Percentiles rank a stretch among this genome's conserved stretches.
Conservation (phyloP, 2,329 filamentous ascomycete genomes). For the Ascochyta rabiei region DNA sequence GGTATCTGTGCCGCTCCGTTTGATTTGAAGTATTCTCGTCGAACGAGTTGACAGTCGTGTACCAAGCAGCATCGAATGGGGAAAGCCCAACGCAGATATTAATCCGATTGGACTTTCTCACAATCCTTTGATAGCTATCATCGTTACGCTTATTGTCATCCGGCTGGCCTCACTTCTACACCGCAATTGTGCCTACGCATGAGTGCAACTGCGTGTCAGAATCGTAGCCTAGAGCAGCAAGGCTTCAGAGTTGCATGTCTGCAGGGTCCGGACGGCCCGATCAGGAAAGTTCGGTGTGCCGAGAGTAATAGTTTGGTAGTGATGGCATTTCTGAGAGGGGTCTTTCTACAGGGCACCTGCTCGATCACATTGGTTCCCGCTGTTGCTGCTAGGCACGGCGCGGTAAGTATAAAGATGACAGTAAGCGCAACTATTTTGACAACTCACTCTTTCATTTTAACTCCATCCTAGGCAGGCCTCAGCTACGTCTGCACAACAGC, state of each 20-base stretch:
- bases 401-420: constrained; percentile 11
- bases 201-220: not conserved
- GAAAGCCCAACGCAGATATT: not conserved
- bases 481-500: not conserved
- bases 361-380: constrained; percentile 9
- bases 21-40: not conserved
- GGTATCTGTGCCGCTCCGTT: constrained; percentile 12
- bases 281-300: constrained; percentile 11
- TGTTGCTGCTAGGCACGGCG: not conserved
- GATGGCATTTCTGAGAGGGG: constrained; percentile 4
- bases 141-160: constrained; percentile 4
- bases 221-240: not conserved
- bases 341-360: constrained; percentile 6
- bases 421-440: not conserved
- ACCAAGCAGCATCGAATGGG: constrained; percentile 1
- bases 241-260: not conserved
- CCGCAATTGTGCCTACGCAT: constrained; percentile 7
- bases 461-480: not conserved
- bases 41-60: not conserved
- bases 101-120: constrained; percentile 5
- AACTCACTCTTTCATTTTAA: not conserved
- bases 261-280: constrained; percentile 13
- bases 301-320: constrained; percentile 10
- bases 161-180: constrained; percentile 14
- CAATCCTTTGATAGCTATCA: constrained; percentile 2